Percentiles rank a stretch among this genome's conserved stretches.
These are phyloP conservation scores for Arthroderma sp. DNA, from an alignment of 2,329 filamentous ascomycete genomes.

Conservation along the genomic window DNA sequence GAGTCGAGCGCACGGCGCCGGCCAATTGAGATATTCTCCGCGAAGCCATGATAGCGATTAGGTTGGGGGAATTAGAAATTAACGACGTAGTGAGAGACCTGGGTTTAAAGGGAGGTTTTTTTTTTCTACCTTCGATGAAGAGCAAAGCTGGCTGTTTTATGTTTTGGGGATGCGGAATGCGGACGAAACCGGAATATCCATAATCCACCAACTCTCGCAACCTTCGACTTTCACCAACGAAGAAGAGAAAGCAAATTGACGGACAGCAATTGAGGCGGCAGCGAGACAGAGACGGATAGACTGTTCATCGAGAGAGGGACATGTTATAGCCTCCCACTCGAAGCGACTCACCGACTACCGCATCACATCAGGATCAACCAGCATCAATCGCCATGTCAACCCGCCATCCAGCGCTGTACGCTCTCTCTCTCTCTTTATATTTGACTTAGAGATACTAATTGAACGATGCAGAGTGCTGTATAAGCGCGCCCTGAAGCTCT, in stretches of 20 bases:
- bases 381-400: slow-evolving; percentile 11
- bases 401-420: slow-evolving; percentile 29
- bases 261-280: not conserved
- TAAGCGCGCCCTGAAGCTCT: slow-evolving; percentile 80
- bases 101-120: not conserved
- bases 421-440: slow-evolving; percentile 5
- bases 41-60: not conserved
- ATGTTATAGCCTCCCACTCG: not conserved
- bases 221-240: not conserved
- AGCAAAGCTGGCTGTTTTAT: not conserved
- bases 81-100: not conserved
- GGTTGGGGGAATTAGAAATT: not conserved
- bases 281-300: not conserved
- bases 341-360: not conserved
- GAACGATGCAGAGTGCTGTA: slow-evolving; percentile 57
- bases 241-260: not conserved
- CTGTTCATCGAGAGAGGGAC: not conserved
- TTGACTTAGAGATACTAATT: not conserved
- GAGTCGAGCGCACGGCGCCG: not conserved
- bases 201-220: not conserved
- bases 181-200: slow-evolving; percentile 5
- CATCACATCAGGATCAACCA: not conserved
- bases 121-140: no score
- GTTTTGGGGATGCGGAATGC: not conserved
- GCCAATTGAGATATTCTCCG: slow-evolving; percentile 1